Evolutionary conservation across 345 rosid genomes (phyloP), one percentile per base, ranked within the genome.

Genomic region (Mercurialis annua): DNA sequence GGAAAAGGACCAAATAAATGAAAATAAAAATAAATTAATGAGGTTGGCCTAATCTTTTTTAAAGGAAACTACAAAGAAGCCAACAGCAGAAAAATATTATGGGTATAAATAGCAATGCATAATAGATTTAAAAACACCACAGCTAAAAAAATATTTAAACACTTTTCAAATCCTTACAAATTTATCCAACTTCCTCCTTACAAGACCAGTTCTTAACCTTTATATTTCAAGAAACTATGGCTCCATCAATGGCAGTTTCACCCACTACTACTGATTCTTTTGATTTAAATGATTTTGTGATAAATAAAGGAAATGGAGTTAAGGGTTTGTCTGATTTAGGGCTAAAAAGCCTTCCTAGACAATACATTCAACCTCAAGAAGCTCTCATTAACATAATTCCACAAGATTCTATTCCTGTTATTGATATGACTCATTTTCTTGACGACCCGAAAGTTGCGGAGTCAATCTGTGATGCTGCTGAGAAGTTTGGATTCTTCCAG

Each of bases 291-390:
- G 67, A 70, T 14, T 70, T 70, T 70, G 73, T 70, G 26, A 33
- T 70, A 9, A 50, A 70, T 43, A 31, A 70, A 62, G 73, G 73
- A 12, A 70, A 70, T 60, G 73, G 73, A 51, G 73, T 70, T 0
- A 70, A 70, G 66, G 73, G 73, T 60, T 60, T 70, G 2, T 60
- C 73, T 3, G 67, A 70, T 29, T 34, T 51, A 26, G 60, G 66
- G 7, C 67, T 70, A 2, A 38, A 50, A 61, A 23, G 14, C 24
- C 73, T 70, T 12, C 73, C 73, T 11, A n/a, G 21, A 1, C 60
- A 29, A 17, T 70, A 61, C 48, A 40, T 70, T 11, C 73, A 70
- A 40, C 73, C 73, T 8, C 34, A 42, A 23, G 43, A 70, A 30
- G 73, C 27, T 2, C 2, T 70, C 43, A 59, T 31, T 44, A 46